These are phyloP conservation scores for Aspergillus olivimuriae DNA, from an alignment of 495 filamentous ascomycete species.

Conservation along the genomic window DNA sequence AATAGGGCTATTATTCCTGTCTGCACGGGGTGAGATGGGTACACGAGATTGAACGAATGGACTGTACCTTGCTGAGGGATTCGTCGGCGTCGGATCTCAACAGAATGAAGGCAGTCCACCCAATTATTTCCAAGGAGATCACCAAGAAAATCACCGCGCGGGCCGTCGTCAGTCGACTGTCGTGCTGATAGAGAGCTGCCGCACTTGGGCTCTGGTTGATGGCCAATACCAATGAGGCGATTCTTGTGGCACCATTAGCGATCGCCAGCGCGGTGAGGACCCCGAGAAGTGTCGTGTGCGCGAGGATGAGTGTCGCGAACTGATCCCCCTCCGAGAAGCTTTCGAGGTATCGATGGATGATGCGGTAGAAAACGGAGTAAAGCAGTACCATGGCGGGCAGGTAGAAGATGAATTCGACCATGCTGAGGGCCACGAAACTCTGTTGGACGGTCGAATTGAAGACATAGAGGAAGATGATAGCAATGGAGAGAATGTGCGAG, in stretches of 20 bases:
- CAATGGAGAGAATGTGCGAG: background rate
- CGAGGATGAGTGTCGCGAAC: background rate
- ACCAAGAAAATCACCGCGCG: conserved; percentile 10
- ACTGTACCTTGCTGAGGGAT: background rate
- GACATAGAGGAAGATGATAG: conserved; percentile 12
- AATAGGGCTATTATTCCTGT: background rate
- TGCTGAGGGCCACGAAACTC: conserved; percentile 17
- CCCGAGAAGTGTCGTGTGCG: background rate
- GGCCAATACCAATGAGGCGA: background rate
- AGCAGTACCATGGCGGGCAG: conserved; percentile 7
- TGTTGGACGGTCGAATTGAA: conserved; percentile 12
- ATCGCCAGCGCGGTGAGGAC: background rate
- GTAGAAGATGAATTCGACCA: conserved; percentile 19
- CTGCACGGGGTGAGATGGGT: background rate
- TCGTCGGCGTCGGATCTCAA: background rate
- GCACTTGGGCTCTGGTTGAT: background rate
- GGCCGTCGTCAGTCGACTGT: background rate
- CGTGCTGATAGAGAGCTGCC: background rate
- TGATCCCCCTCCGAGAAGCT: background rate
- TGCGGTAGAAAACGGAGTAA: conserved; percentile 16
- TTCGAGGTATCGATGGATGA: background rate
- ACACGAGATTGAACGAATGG: background rate
- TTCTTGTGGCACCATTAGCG: background rate
- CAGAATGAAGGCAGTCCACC: background rate
- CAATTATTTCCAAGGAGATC: conserved; percentile 14